phyloP scores from a whole-genome alignment of 257 asterid genomes.

The Solanum arcanum region DNA sequence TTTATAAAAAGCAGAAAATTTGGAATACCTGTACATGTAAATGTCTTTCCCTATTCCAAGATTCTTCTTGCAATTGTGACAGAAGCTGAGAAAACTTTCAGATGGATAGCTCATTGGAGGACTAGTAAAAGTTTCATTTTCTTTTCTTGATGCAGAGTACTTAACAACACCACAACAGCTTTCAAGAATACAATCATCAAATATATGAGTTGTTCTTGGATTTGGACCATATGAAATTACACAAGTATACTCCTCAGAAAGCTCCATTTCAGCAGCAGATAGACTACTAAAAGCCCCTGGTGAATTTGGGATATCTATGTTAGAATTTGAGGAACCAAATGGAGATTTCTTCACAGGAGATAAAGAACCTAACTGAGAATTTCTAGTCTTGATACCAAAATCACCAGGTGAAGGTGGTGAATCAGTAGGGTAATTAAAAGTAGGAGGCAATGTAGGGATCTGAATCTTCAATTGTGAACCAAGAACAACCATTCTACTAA shows the following conservation, averaged over 20 bases:
- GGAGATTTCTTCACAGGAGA: conserved; percentile 39
- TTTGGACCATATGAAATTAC: conserved; percentile 78
- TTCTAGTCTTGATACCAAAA: conserved; percentile 67
- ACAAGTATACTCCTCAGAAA: conserved; percentile 86
- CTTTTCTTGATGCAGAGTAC: conserved; percentile 26
- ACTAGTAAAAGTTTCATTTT: background rate
- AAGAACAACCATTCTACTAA: conserved; percentile 44
- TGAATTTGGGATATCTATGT: conserved; percentile 11
- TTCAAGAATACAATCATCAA: conserved; percentile 76
- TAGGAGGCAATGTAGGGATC: conserved; percentile 36
- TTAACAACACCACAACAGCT: conserved; percentile 55
- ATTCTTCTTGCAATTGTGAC: conserved; percentile 60
- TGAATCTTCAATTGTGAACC: conserved; percentile 80
- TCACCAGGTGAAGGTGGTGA: conserved; percentile 61
- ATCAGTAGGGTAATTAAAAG: conserved; percentile 26
- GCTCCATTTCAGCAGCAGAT: conserved; percentile 69
- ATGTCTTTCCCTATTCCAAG: conserved; percentile 69
- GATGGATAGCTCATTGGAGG: conserved; percentile 45
- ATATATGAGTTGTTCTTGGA: conserved; percentile 76
- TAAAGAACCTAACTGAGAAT: conserved; percentile 33
- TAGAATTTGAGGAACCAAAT: conserved; percentile 29
- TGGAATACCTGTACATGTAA: conserved; percentile 72
- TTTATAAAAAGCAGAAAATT: background rate
- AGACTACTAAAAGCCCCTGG: conserved; percentile 21
- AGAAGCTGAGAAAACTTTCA: conserved; percentile 62